phyloP scores from a whole-genome alignment of 805 yeast species.

The Candida berthetii region DNA sequence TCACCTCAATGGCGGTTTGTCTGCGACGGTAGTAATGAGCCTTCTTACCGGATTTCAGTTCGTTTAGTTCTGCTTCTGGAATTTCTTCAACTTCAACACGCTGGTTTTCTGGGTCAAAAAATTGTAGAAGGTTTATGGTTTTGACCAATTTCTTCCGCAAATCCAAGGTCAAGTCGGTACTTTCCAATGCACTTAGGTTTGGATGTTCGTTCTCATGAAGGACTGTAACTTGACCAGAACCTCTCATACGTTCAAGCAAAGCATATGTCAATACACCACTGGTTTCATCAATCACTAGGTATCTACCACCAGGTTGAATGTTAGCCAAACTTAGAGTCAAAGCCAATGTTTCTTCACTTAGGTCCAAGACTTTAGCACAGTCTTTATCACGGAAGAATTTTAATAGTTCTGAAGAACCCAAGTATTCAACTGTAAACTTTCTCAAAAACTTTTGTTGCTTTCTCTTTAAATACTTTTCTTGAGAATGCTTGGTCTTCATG shows the following conservation, averaged over 20 bases:
- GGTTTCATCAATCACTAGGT: constrained; percentile 88
- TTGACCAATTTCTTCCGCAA: constrained; percentile 50
- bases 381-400: constrained; percentile 73
- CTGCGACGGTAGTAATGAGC: constrained; percentile 63
- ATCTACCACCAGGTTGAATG: constrained; percentile 84
- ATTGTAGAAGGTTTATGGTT: constrained; percentile 72
- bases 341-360: constrained; percentile 83
- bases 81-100: constrained; percentile 40
- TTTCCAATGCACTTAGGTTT: constrained; percentile 63
- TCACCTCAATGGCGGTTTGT: constrained; percentile 46
- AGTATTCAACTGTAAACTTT: constrained; percentile 73
- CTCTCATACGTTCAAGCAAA: constrained; percentile 83
- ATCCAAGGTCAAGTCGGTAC: constrained; percentile 56
- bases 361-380: constrained; percentile 58
- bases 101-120: constrained; percentile 65
- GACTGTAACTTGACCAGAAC: constrained; percentile 61
- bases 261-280: constrained; percentile 86
- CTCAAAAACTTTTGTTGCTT: constrained; percentile 89
- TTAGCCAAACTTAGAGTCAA: constrained; percentile 73
- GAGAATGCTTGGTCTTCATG: constrained; percentile 83
- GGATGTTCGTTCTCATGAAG: constrained; percentile 94
- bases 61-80: constrained; percentile 45
- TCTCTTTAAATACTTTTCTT: constrained; percentile 85
- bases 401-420: constrained; percentile 65
- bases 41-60: constrained; percentile 52